These are phyloP conservation scores for Beauveria sp. DNA, from an alignment of 2,329 filamentous ascomycete species.

Conservation along the genomic window DNA sequence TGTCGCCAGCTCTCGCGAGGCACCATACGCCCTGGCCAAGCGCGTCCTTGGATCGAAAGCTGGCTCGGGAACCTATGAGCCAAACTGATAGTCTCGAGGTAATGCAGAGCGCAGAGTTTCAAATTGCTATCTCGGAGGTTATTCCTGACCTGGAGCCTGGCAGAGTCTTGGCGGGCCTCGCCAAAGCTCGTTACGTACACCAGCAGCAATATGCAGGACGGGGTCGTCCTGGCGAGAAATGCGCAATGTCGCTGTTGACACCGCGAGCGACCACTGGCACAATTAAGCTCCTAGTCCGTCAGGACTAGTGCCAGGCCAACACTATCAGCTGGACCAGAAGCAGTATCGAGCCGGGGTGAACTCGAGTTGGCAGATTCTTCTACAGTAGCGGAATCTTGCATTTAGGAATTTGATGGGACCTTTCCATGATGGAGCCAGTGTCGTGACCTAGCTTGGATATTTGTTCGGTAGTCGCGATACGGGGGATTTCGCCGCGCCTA, in stretches of 20 bases:
- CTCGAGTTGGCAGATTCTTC: too few relatives aligned
- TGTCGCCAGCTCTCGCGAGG: slow-evolving; percentile 14
- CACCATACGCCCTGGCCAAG: slow-evolving; percentile 14
- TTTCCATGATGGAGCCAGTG: slow-evolving; percentile 11
- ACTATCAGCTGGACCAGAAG: not conserved
- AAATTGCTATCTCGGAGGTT: slow-evolving; percentile 3
- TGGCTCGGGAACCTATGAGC: slow-evolving; percentile 9
- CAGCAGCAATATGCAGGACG: not conserved
- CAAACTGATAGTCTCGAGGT: slow-evolving; percentile 15
- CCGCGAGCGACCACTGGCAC: slow-evolving; percentile 14
- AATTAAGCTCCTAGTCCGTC: slow-evolving; percentile 17
- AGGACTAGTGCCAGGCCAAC: slow-evolving; percentile 12
- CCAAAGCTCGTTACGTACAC: slow-evolving; percentile 12
- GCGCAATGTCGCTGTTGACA: slow-evolving; percentile 17
- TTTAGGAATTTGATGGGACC: slow-evolving; percentile 10
- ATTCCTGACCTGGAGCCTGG: slow-evolving; percentile 4
- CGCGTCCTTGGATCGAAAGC: slow-evolving; percentile 10
- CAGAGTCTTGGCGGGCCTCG: slow-evolving; percentile 8
- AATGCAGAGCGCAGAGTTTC: slow-evolving; percentile 13
- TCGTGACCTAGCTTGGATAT: slow-evolving; percentile 8
- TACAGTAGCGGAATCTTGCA: slow-evolving; percentile 3
- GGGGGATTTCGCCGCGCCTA: not conserved
- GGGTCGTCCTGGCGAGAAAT: slow-evolving; percentile 14
- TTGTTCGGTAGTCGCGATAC: not conserved
- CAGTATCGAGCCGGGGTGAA: slow-evolving; percentile 15